phyloP scores from a whole-genome alignment of 2,329 filamentous ascomycete genomes.

The Diaporthe citriasiana region DNA sequence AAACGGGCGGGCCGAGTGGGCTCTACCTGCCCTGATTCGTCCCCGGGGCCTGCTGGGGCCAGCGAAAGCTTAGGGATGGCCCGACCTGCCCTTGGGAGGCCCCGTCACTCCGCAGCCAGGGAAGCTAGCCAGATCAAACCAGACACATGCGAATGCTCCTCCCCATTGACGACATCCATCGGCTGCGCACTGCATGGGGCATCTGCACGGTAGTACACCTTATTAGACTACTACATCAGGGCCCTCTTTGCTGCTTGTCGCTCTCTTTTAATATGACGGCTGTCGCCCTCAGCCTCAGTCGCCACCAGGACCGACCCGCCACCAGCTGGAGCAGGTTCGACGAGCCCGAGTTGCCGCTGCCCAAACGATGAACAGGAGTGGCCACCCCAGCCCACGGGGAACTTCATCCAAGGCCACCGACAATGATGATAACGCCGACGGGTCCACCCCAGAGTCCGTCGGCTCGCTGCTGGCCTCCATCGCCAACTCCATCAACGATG shows the following conservation, averaged over 20 bases:
- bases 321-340: conserved; percentile 33
- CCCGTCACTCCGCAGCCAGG: conserved; percentile 33
- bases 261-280: conserved; percentile 42
- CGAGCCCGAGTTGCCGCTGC: conserved; percentile 35
- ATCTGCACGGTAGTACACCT: conserved; percentile 7
- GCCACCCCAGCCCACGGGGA: conserved; percentile 34
- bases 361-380: conserved; percentile 42
- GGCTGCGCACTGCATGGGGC: conserved; percentile 30
- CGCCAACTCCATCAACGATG: conserved; percentile 67
- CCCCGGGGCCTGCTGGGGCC: neutral
- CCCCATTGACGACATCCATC: conserved; percentile 35
- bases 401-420: conserved; percentile 26
- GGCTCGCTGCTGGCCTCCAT: conserved; percentile 71
- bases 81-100: conserved; percentile 13
- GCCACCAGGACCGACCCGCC: conserved; percentile 38
- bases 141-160: conserved; percentile 21
- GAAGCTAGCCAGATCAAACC: conserved; percentile 23
- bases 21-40: neutral
- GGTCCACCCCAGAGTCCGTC: conserved; percentile 60
- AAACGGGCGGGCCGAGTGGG: conserved; percentile 37
- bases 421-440: conserved; percentile 30
- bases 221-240: conserved; percentile 5
- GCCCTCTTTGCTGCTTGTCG: conserved; percentile 17
- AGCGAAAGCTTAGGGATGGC: conserved; percentile 32
- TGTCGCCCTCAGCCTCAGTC: conserved; percentile 39